These are phyloP conservation scores for Colletotrichum sp. DNA, from an alignment of 2,329 filamentous ascomycete genomes.

Conservation along the genomic window DNA sequence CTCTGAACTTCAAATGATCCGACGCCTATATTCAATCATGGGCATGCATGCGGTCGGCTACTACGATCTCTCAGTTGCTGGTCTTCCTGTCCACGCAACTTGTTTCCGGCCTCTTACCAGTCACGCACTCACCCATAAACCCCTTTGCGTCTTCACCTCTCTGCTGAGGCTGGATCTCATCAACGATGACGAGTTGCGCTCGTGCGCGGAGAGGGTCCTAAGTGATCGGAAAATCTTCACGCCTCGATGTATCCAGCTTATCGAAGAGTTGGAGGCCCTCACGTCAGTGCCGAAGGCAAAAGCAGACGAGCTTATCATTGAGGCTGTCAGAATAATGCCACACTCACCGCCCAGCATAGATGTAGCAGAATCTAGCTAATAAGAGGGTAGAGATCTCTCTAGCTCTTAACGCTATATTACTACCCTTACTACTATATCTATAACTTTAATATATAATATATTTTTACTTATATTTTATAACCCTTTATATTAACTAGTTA, in stretches of 20 bases:
- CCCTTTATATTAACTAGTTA: too few species aligned
- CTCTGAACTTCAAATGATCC: conserved; percentile 44
- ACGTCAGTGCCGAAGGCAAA: conserved; percentile 13
- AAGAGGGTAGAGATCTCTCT: too few species aligned
- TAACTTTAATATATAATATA: too few species aligned
- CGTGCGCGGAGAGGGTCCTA: conserved; percentile 36
- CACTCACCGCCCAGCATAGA: too few species aligned
- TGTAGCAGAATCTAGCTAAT: too few species aligned
- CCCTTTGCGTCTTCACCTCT: conserved; percentile 44
- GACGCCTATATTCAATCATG: conserved; percentile 48
- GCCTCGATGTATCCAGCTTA: conserved; percentile 35
- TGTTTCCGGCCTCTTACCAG: conserved; percentile 47
- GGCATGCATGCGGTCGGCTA: conserved; percentile 55
- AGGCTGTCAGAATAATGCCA: too few species aligned
- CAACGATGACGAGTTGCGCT: conserved; percentile 28
- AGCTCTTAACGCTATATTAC: too few species aligned
- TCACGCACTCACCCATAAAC: conserved; percentile 40
- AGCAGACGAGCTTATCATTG: conserved; percentile 39
- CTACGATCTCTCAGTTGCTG: conserved; percentile 52
- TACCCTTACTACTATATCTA: too few species aligned
- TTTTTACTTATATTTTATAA: too few species aligned
- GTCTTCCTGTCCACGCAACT: conserved; percentile 55
- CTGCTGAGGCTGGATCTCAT: conserved; percentile 45
- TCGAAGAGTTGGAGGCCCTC: conserved; percentile 26
- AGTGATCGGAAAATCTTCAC: conserved; percentile 45